Conservation (phyloP, 805 yeast species). For the Torulaspora indica region DNA sequence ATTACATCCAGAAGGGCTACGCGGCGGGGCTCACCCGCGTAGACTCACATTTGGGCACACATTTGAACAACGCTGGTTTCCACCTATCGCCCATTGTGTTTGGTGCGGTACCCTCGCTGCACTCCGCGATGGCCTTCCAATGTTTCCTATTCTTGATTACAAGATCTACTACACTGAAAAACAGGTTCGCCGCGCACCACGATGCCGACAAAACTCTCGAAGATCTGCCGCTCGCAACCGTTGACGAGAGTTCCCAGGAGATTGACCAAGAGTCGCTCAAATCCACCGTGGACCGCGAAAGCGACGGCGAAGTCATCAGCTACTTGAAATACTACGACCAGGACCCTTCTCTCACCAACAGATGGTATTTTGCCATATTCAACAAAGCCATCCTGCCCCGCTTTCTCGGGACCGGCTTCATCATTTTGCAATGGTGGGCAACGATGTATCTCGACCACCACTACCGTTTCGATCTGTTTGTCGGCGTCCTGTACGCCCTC, state of each 20-base stretch:
- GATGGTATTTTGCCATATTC: slow-evolving; percentile 25
- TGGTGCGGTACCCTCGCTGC: slow-evolving; percentile 61
- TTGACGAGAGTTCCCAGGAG: not conserved
- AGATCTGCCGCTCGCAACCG: slow-evolving; percentile 3
- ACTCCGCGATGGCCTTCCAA: slow-evolving; percentile 61
- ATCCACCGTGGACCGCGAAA: not conserved
- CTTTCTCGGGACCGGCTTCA: slow-evolving; percentile 41
- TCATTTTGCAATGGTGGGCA: slow-evolving; percentile 66
- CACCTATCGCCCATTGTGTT: slow-evolving; percentile 66
- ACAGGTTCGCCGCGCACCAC: slow-evolving; percentile 16
- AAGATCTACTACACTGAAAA: slow-evolving; percentile 27
- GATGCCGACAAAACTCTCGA: slow-evolving; percentile 1
- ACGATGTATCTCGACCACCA: slow-evolving; percentile 71
- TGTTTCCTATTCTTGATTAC: slow-evolving; percentile 43
- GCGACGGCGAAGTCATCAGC: not conserved
- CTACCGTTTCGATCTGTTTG: slow-evolving; percentile 57
- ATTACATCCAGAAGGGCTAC: slow-evolving; percentile 60
- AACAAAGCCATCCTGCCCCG: slow-evolving; percentile 30
- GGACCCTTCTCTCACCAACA: slow-evolving; percentile 13
- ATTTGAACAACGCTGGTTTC: slow-evolving; percentile 56
- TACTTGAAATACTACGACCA: slow-evolving; percentile 16
- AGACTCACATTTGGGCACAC: slow-evolving; percentile 60
- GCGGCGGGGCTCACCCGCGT: slow-evolving; percentile 67
- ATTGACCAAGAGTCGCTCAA: not conserved
- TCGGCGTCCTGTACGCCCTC: slow-evolving; percentile 52